Evolutionary conservation across 495 filamentous ascomycete genomes (phyloP), one percentile per base, ranked within the genome.

Genomic region (Penicillium paxilli): DNA sequence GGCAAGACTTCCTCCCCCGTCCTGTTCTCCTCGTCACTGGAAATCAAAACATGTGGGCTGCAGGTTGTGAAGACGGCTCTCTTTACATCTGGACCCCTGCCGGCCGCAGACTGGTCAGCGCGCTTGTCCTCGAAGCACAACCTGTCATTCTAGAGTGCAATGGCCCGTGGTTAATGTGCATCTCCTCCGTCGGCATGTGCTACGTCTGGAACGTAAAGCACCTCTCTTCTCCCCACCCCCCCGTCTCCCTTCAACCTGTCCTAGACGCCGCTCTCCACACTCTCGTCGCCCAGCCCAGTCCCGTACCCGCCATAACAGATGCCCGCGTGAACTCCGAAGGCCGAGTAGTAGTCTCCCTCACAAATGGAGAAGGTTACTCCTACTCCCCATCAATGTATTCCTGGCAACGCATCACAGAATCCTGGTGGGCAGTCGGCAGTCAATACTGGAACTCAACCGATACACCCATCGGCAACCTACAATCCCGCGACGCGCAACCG

Each of bases 371-470:
- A 57, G 94, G 95, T 3, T 98, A 91, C 64, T 82, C 84, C 21
- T 99, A 98, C 72, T 89, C 87, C 1, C 82, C 84, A 0, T 71
- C 73, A 16, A 87, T 98, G 85, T 91, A 83, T 62, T 80, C 85
- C n/a, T 99, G 94, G 94, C 93, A 97, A 74, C 86, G 92, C 9
- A 77, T 98, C 11, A 91, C 89, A 4, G 94, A 99, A 71, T 77
- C 88, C 1, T 99, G 94, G 95, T 99, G 95, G 94, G 92, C 94
- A 2, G 90, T 97, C 1, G 93, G 92, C 20, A 93, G 88, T 64
- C 94, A 98, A 68, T 98, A 98, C 68, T 98, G 95, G 94, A 96
- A 96, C 70, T 90, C 88, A n/a, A 91, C 90, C 30, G 92, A 93
- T 56, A 85, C 88, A 11, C 89, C 90, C 0, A 80, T 92, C 23